Base-by-base conservation (phyloP, 164 flowering plant species). In the Chimonanthus salicifolius region DNA sequence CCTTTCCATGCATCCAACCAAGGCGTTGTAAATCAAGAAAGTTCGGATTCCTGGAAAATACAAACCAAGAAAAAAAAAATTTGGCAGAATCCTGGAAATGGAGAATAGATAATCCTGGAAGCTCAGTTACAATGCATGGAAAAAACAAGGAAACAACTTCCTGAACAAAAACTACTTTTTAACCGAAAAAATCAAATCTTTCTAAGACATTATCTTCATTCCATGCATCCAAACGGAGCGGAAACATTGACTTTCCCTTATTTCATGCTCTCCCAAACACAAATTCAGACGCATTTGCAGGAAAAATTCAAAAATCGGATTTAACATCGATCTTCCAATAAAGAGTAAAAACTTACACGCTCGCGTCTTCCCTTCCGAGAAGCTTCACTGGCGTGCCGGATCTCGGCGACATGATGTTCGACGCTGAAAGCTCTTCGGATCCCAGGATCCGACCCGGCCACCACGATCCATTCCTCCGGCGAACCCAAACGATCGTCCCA, bases 331-430 rank as follows among this genome's bases (percentile, higher is more conserved):
- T n/a, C 7, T 7, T 63, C 8, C 2, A 66, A 66, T 43, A 51
- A 64, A 20, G 6, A 0, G 16, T 49, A 50, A 64, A 73, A 64
- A 83, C 98, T 82, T 83, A 95, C 99, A 95, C 92, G 71, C 99
- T 93, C 13, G 99, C 99, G 71, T 95, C 99, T 74, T 95, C 97
- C 65, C 99, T 85, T 8, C 99, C 99, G 8, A 95, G 92, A 74
- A 95, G 97, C 84, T 95, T 93, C 65, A 95, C 98, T 11, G 99
- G 99, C 71, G 99, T 95, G 21, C 99, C 99, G 3, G 97, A 82
- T 74, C 97, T 86, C 13, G 98, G 98, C 3, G 97, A 92, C 81
- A 86, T 86, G 62, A 93, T 78, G 79, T 86, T 92, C 69, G 90
- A 81, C 15, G 87, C 86, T 0, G 93, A 81, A 2, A 92, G 86